Base-by-base conservation (phyloP, 306 rosid genomes). In the Arachis hypogaea region DNA sequence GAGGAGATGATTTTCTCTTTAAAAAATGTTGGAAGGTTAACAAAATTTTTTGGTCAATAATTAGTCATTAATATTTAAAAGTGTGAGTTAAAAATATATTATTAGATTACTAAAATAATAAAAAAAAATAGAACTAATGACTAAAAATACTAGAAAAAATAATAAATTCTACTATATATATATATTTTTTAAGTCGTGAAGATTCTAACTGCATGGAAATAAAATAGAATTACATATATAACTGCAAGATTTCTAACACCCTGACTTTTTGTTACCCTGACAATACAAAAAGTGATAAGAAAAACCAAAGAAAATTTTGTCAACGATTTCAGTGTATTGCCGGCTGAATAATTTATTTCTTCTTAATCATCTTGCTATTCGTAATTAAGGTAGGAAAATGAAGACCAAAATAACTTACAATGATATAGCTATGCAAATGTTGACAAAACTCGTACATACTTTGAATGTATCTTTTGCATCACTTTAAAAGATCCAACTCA, bases 251-350 rank as follows among this genome's bases (percentile, higher is more conserved):
- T 33, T 33, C 38, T 33, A 33, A 38, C 63, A n/a, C 33, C 74
- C 65, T 54, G 68, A 36, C 68, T 58, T 67, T 18, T 67, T 46
- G 74, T 36, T 33, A 29, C 43, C 30, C 41, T 33, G 10, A 45
- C 10, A 45, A 41, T 45, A 10, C 9, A 30, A 6, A 33, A 59
- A 29, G 5, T 5, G 7, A 33, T n/a, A 6, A 2, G 16, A 59
- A 6, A 10, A 59, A 59, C 42, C 33, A 9, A 58, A 28, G 16
- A 29, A 30, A 59, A 58, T 22, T 30, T 16, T 2, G 63, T 29
- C 46, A 43, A 11, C 11, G 42, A 29, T 46, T 46, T 46, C 14
- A 18, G 44, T 59, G 40, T 16, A 30, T 9, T 59, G 64, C 64
- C 12, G 9, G 64, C 64, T 59, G 5, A 59, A 43, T 59, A 59